Evolutionary conservation across 495 filamentous ascomycete species (phyloP).

Genomic region (Xylaria flabelliformis): DNA sequence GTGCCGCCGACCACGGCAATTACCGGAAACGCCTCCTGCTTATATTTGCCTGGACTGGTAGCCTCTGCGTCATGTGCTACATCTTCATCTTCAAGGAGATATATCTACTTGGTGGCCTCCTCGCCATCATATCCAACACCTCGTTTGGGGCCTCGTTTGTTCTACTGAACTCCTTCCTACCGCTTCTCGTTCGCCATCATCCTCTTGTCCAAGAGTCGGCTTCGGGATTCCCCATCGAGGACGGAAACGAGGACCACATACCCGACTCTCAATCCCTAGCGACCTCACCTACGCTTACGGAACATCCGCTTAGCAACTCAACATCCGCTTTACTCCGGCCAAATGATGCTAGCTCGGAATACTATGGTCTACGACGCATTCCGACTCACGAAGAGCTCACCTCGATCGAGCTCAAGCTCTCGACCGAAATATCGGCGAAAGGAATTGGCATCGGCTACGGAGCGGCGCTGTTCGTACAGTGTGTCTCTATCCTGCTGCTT

Average conservation of each 20-base stretch:
- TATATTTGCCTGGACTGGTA: conserved; percentile 80
- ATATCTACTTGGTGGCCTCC: conserved; percentile 79
- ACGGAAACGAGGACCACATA: conserved; percentile 29
- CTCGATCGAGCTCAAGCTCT: conserved; percentile 74
- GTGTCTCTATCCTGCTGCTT: conserved; percentile 75
- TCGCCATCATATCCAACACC: conserved; percentile 89
- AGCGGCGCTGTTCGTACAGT: conserved; percentile 80
- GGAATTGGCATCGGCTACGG: conserved; percentile 92
- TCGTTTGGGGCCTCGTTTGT: conserved; percentile 89
- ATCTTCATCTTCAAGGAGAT: conserved; percentile 73
- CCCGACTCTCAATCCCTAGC: conserved; percentile 33
- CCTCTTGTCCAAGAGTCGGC: conserved; percentile 55
- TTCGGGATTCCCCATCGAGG: conserved; percentile 36
- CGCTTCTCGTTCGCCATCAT: conserved; percentile 80
- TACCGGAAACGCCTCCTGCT: conserved; percentile 89
- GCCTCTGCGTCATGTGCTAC: conserved; percentile 86
- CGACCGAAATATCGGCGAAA: conserved; percentile 84
- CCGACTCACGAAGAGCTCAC: conserved; percentile 52
- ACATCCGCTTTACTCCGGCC: conserved; percentile 53
- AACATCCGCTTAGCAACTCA: conserved; percentile 45
- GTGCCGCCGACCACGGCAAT: conserved; percentile 92
- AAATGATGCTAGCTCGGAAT: conserved; percentile 37
- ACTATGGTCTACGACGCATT: conserved; percentile 43
- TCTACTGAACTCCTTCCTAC: conserved; percentile 82
- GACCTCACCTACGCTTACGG: conserved; percentile 35